phyloP scores from a whole-genome alignment of 169 alveolate genomes.

The Eimeria tenella region DNA sequence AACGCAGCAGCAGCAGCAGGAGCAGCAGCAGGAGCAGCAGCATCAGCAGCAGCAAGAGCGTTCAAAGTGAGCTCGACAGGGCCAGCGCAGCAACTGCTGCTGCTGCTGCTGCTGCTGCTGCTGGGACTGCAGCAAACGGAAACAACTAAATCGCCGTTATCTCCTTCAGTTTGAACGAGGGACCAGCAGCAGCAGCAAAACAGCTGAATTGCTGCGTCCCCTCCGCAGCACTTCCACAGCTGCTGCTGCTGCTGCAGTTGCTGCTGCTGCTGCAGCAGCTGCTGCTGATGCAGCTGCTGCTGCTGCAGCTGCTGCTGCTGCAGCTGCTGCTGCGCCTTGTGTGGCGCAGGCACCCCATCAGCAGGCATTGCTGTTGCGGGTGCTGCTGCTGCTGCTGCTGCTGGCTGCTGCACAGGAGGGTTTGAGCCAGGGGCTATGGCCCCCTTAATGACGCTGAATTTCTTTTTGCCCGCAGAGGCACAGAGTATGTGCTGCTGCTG shows the following conservation, averaged over 20 bases:
- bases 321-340: neutral
- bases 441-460: no score
- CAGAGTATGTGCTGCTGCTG: no score
- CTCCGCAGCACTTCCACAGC: conserved; percentile 2
- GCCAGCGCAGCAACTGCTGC: neutral
- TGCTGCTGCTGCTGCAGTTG: no score
- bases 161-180: neutral
- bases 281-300: no score
- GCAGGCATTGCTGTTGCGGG: neutral
- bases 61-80: neutral
- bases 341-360: neutral
- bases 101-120: neutral
- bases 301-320: no score
- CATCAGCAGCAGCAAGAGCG: neutral
- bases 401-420: no score
- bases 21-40: neutral
- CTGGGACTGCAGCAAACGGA: neutral
- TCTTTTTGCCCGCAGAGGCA: no score
- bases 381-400: conserved; percentile 22
- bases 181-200: neutral
- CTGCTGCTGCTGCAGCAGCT: no score
- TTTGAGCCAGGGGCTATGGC: no score
- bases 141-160: neutral
- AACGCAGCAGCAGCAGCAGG: no score
- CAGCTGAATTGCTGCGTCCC: neutral